These are phyloP conservation scores for Gracilaria vermiculophylla DNA, from an alignment of 23 red algal genomes.

Conservation along the genomic window DNA sequence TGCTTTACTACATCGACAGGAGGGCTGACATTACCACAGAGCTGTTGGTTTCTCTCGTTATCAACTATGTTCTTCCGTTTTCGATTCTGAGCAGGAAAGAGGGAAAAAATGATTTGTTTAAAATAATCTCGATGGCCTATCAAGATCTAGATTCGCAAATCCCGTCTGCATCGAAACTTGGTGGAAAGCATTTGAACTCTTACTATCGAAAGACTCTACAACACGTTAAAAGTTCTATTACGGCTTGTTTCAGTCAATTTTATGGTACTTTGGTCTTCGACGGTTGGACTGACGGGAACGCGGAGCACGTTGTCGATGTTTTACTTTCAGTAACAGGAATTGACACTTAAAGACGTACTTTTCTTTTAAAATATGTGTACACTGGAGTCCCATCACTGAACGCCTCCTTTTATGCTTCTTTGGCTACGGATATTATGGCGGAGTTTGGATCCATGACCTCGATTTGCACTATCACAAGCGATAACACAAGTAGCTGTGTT, in stretches of 20 bases:
- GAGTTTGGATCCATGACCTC: neutral
- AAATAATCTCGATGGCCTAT: neutral
- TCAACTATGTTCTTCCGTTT: neutral
- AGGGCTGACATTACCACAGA: too few species aligned
- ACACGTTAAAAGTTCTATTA: neutral
- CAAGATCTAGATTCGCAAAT: neutral
- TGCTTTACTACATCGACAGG: too few species aligned
- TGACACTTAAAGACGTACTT: neutral
- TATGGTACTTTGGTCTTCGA: neutral
- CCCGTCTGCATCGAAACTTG: neutral
- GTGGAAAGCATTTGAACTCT: neutral
- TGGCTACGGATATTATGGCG: neutral
- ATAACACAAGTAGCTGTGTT: neutral
- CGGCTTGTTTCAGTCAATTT: neutral
- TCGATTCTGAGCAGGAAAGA: neutral
- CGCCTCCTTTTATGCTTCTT: neutral
- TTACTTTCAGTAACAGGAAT: neutral
- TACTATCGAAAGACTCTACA: neutral
- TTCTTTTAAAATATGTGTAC: neutral
- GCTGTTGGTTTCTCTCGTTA: neutral
- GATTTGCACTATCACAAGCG: neutral
- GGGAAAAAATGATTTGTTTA: neutral
- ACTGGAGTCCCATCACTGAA: neutral
- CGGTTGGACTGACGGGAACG: neutral
- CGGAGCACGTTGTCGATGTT: neutral